Base-by-base conservation (phyloP, 1,139 yeast genomes). In the Blastobotrys proliferans region DNA sequence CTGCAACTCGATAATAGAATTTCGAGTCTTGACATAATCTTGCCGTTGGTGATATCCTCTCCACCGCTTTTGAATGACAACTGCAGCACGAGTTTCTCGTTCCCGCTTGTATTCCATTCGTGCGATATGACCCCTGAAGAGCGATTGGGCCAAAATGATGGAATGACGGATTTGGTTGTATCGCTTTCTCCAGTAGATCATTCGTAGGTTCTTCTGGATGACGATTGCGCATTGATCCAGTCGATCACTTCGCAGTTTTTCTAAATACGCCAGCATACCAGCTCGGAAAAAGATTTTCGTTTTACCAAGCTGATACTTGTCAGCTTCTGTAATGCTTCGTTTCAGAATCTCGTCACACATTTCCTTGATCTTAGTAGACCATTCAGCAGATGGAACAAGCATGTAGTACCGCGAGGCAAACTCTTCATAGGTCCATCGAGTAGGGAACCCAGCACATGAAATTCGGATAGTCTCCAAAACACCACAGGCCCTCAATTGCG, bases 401-500 rank as follows among this genome's bases (percentile, higher is more conserved):
- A 90, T 78, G 60, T 86, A 94, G 63, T 88, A 92, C 57, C 97
- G 78, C 51, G 81, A 79, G 32, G 92, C 95, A 70, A 92, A 92
- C 61, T 92, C 98, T 44, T 83, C 90, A 61, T 87, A 92, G 1
- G 95, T 77, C 94, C 97, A 88, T 61, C 97, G 76, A 0, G 97
- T 83, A 25, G 98, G 98, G 74, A 88, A 92, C 29, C 98, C 98
- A 40, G 96, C 97, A 68, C 97, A 90, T 8, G 97, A 90, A 42
- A 92, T 92, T 57, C 95, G 74, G 60, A 92, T 92, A 1, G 98
- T 92, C 66, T 94, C 98, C 55, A 92, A 73, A 40, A 92, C 98
- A 80, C 98, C 98, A 73, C 98, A 92, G 13, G 98, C 98, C 60
- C 98, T 79, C 53, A 92, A 74, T 66, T 92, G 98, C 6, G 95